These are phyloP conservation scores for Tetrahymena malaccensis DNA, from an alignment of 73 alveolate genomes.

Conservation along the genomic window DNA sequence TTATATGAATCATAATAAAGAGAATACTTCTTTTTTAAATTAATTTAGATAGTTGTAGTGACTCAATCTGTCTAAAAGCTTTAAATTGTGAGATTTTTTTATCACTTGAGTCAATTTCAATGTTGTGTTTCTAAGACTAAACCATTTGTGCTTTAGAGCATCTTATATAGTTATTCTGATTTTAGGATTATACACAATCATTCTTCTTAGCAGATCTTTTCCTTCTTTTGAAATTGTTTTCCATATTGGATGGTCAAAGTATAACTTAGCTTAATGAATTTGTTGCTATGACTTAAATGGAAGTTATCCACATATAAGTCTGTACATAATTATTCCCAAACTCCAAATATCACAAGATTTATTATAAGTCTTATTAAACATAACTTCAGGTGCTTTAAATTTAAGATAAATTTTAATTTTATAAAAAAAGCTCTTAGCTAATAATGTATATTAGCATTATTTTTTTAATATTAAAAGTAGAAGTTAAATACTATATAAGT, in stretches of 20 bases:
- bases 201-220: slow-evolving; percentile 24
- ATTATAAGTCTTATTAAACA: slow-evolving; percentile 24
- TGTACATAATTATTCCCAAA: slow-evolving; percentile 34
- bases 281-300: slow-evolving; percentile 21
- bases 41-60: not conserved
- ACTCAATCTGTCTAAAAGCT: slow-evolving; percentile 9
- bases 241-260: not conserved
- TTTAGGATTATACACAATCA: slow-evolving; percentile 32
- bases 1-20: not conserved
- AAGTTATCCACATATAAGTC: slow-evolving; percentile 21
- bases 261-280: not conserved
- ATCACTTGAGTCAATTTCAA: not conserved
- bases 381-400: slow-evolving; percentile 28
- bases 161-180: slow-evolving; percentile 45
- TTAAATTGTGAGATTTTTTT: not conserved
- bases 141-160: slow-evolving; percentile 55
- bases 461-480: not conserved
- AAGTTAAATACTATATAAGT: too few species aligned
- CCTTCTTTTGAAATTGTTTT: slow-evolving; percentile 19
- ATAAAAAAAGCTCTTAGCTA: not conserved
- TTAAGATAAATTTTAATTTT: not conserved
- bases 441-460: not conserved
- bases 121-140: not conserved
- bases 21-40: slow-evolving; percentile 1
- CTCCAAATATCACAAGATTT: slow-evolving; percentile 45